Conservation (phyloP, 345 rosid genomes). For the Sapria himalayana region DNA sequence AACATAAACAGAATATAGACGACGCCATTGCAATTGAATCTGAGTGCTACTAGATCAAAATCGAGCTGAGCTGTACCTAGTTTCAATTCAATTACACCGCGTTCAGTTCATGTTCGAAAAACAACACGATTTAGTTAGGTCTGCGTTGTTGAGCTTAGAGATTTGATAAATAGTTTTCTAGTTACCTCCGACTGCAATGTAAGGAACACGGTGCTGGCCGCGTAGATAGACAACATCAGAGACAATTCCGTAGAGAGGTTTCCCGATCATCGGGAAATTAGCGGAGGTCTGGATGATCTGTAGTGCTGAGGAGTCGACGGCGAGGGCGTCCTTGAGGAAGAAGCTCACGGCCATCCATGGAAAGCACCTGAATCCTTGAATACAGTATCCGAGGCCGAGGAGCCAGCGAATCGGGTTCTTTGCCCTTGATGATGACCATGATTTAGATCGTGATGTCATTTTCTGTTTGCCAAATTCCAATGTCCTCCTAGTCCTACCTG, state of each 20-base stretch:
- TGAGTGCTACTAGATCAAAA: no score
- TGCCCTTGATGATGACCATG: background rate
- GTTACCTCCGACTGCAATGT: slow-evolving; percentile 87
- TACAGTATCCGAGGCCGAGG: slow-evolving; percentile 58
- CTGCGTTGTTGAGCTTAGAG: no score
- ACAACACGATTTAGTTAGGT: no score
- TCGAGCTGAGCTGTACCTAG: no score
- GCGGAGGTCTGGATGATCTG: slow-evolving; percentile 74
- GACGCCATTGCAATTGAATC: no score
- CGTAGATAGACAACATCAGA: slow-evolving; percentile 55
- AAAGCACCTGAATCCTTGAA: slow-evolving; percentile 78
- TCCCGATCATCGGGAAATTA: slow-evolving; percentile 79
- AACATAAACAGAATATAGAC: no score
- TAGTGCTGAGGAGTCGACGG: slow-evolving; percentile 53
- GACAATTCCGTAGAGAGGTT: slow-evolving; percentile 57
- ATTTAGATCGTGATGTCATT: no score
- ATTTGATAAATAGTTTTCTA: no score
- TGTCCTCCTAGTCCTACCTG: no score
- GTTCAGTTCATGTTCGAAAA: no score
- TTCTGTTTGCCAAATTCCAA: no score
- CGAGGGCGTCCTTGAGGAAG: slow-evolving; percentile 64
- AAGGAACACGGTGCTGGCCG: slow-evolving; percentile 82
- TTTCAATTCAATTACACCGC: no score
- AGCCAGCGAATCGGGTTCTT: slow-evolving; percentile 18
- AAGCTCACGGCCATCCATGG: slow-evolving; percentile 73